phyloP scores from a whole-genome alignment of 75 land plant species.

The Gnetum montanum region DNA sequence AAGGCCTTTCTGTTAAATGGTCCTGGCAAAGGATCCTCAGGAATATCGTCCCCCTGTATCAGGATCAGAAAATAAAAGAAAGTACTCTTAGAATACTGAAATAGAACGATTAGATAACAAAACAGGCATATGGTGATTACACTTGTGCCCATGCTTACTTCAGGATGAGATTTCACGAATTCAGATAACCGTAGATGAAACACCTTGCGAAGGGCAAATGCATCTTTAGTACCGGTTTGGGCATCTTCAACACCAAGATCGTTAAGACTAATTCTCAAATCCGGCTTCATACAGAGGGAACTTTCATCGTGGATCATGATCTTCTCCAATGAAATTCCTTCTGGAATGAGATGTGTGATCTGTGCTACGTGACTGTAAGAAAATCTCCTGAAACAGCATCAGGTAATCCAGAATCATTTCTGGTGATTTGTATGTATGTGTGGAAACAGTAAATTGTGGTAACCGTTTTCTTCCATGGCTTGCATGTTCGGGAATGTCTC shows the following conservation, averaged over 20 bases:
- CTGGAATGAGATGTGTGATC: conserved; percentile 66
- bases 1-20: conserved; percentile 29
- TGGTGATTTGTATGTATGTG: no score
- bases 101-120: background rate
- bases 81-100: no score
- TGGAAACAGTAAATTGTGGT: no score
- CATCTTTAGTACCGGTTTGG: background rate
- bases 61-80: background rate
- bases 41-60: conserved; percentile 58
- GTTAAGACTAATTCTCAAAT: conserved; percentile 38
- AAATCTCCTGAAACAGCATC: conserved; percentile 53
- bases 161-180: conserved; percentile 35
- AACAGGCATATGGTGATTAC: background rate
- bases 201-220: conserved; percentile 25
- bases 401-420: no score
- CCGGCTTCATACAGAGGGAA: conserved; percentile 49
- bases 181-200: conserved; percentile 46
- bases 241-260: conserved; percentile 24
- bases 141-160: conserved; percentile 42
- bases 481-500: no score
- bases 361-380: conserved; percentile 59
- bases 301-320: conserved; percentile 29
- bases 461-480: no score
- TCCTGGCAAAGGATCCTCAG: conserved; percentile 47
- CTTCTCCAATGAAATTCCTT: conserved; percentile 47